Evolutionary conservation across 202 grass and related monocot species (phyloP), one percentile per base, ranked within the genome.

Genomic region (Musa balbisiana): DNA sequence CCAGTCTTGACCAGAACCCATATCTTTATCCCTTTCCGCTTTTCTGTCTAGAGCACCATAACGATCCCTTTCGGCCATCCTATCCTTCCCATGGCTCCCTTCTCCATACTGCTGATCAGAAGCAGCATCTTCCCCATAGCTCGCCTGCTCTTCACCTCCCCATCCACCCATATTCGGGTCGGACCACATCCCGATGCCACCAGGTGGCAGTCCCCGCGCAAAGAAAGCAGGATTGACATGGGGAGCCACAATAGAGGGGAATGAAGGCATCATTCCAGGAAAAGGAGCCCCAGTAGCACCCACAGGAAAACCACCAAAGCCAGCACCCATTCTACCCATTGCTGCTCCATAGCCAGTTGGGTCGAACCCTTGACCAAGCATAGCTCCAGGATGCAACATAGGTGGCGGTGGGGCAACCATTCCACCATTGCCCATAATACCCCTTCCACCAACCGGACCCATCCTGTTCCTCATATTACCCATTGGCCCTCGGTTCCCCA

Each of bases 91-190:
- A 50, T 69, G 43, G 33, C 43, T 69, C 67, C 67, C 67, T 69
- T 69, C 67, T 19, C 67, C 67, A 50, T 69, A 69, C 67, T 69
- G 67, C 67, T 69, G 67, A n/a, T 69, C 67, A 16, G 67, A 69
- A 14, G 67, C 27, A 50, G 67, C 67, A 69, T 69, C 67, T 2
- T 69, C 67, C 29, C 67, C 67, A 69, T 69, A 69, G 43, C 67
- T 69, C n/a, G 67, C 49, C 43, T 69, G 67, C 26, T 69, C 67
- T 29, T 69, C 67, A 69, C 67, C 67, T 25, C 67, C 67, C 67
- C 67, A 69, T 19, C 27, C 67, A 69, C 67, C 67, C 67, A 69
- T 69, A n/a, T 50, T 69, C 2, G 67, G 67, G 49, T 69, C 67
- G 49, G 67, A 9, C 67, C 67, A 69, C 43, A 69, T 69, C 5